phyloP scores from a whole-genome alignment of 768 basidiomycete species.

The Holtermanniella nyarrowii region DNA sequence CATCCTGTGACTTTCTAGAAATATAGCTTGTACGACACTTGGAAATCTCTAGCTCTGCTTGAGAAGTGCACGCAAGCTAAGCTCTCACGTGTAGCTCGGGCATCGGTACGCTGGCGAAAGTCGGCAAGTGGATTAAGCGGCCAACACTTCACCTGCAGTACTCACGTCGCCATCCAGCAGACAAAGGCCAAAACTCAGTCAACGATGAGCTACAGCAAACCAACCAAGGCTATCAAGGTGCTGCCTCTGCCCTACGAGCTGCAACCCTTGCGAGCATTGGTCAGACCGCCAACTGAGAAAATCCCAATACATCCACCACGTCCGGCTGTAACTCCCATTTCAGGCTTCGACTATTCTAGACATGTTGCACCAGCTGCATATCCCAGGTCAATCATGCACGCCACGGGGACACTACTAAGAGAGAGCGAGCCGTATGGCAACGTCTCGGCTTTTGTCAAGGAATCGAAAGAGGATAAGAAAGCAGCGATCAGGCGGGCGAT shows the following conservation, averaged over 20 bases:
- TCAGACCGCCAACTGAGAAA: background rate
- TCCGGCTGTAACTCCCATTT: background rate
- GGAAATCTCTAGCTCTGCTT: too few relatives aligned
- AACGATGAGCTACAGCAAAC: background rate
- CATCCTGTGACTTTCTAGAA: too few relatives aligned
- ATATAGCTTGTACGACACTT: too few relatives aligned
- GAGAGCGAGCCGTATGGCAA: slow-evolving; percentile 7
- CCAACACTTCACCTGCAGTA: too few relatives aligned
- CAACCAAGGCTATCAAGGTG: background rate
- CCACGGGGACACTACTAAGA: slow-evolving; percentile 5
- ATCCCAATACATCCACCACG: background rate
- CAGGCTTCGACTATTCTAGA: background rate
- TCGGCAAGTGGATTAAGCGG: too few relatives aligned
- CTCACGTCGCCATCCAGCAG: too few relatives aligned
- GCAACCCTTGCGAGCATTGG: background rate
- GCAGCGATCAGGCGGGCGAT: slow-evolving; percentile 6
- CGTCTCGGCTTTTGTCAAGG: slow-evolving; percentile 1
- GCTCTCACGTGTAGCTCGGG: too few relatives aligned
- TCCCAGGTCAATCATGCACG: slow-evolving; percentile 4
- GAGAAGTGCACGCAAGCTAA: too few relatives aligned
- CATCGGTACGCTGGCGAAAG: too few relatives aligned
- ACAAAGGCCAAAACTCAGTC: too few relatives aligned
- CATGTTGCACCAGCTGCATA: slow-evolving; percentile 17
- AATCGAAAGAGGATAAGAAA: slow-evolving; percentile 11
- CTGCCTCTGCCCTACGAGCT: background rate